A percentile compares a stretch with the other conserved stretches of the same genome.
Evolutionary conservation across 2,329 filamentous ascomycete genomes (phyloP).

Genomic region (Diplodia corticola): DNA sequence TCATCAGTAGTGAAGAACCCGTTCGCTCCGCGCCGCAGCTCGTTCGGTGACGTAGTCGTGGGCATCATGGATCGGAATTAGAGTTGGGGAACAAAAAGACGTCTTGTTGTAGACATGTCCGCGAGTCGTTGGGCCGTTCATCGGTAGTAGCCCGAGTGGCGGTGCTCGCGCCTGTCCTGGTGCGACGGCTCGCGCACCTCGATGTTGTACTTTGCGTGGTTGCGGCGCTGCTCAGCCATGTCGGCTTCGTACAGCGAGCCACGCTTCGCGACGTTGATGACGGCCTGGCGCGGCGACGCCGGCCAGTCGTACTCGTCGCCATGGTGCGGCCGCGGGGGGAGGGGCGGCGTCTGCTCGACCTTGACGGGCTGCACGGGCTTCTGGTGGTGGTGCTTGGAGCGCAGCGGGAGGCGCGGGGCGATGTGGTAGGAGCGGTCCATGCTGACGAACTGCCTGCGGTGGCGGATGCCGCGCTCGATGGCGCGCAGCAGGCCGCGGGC

Average conservation of each 20-base stretch:
- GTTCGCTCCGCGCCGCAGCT: not conserved
- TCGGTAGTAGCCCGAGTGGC: slow-evolving; percentile 42
- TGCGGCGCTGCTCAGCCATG: slow-evolving; percentile 37
- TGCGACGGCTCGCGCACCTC: slow-evolving; percentile 44
- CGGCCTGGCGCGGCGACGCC: slow-evolving; percentile 30
- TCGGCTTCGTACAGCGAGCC: slow-evolving; percentile 46
- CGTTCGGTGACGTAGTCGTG: slow-evolving; percentile 10
- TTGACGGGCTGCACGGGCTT: slow-evolving; percentile 13
- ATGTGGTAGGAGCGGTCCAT: slow-evolving; percentile 47
- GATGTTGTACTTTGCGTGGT: slow-evolving; percentile 41
- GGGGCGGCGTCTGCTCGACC: slow-evolving; percentile 1
- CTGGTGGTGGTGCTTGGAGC: slow-evolving; percentile 19
- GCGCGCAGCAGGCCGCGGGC: slow-evolving; percentile 44
- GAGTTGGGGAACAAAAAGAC: slow-evolving; percentile 1
- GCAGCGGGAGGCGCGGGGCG: slow-evolving; percentile 36
- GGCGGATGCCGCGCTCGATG: slow-evolving; percentile 43
- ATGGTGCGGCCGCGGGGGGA: slow-evolving; percentile 22
- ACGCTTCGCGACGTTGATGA: slow-evolving; percentile 31
- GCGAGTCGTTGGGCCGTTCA: not conserved
- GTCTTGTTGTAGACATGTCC: not conserved
- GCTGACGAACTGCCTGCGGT: slow-evolving; percentile 43
- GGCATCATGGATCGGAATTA: not conserved
- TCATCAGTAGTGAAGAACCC: slow-evolving; percentile 9
- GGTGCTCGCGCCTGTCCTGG: slow-evolving; percentile 40
- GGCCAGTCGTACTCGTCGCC: slow-evolving; percentile 25